Conservation (phyloP, 2,329 filamentous ascomycete species). For the Cladorrhinum sp. region DNA sequence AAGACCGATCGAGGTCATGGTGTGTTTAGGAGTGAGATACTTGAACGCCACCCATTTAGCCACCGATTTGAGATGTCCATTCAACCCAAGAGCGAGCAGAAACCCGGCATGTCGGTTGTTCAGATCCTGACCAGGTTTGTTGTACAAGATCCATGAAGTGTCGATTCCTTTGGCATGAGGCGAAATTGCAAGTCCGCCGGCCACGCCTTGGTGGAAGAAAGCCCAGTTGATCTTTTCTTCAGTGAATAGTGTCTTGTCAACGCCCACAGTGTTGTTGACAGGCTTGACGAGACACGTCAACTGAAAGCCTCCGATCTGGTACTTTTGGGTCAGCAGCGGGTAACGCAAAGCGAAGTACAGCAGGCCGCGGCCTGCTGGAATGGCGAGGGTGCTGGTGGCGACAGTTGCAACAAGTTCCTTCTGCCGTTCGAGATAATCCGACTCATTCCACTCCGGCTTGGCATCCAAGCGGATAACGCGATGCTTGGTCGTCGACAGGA, state of each 20-base stretch:
- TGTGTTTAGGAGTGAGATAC: conserved; percentile 97
- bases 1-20: conserved; percentile 98
- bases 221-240: conserved; percentile 99
- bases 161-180: conserved; percentile 89
- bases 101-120: conserved; percentile 97
- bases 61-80: conserved; percentile 88
- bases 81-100: conserved; percentile 82
- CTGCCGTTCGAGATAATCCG: conserved; percentile 85
- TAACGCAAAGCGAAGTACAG: conserved; percentile 84
- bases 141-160: conserved; percentile 98
- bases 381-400: conserved; percentile 81
- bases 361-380: conserved; percentile 82
- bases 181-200: conserved; percentile 89
- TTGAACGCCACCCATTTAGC: conserved; percentile 99
- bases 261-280: conserved; percentile 86
- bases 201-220: conserved; percentile 94
- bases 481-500: conserved; percentile 82
- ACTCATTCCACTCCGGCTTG: conserved; percentile 76
- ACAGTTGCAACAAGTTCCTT: conserved; percentile 85
- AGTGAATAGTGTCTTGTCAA: conserved; percentile 80
- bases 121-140: conserved; percentile 81
- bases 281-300: conserved; percentile 90
- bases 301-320: conserved; percentile 86
- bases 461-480: conserved; percentile 75
- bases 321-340: conserved; percentile 88